Evolutionary conservation across 495 filamentous ascomycete species (phyloP), one percentile per base, ranked within the genome.

Genomic region (Hyaloscypha bicolor): DNA sequence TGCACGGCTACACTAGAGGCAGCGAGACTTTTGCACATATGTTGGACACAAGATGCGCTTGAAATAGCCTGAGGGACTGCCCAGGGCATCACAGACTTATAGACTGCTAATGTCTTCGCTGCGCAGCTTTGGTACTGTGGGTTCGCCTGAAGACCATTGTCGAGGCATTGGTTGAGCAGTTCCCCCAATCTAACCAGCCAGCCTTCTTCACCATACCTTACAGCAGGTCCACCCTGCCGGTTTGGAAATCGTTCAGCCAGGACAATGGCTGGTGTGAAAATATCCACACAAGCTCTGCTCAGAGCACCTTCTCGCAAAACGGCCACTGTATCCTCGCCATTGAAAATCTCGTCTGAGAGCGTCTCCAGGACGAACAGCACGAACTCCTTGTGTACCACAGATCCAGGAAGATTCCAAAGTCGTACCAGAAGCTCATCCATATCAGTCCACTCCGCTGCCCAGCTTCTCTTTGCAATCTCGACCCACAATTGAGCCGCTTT

Each of bases 401-500:
- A 85, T 25, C 86, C 85, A 35, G 80, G 78, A 0, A 84, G 74
- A 63, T 82, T 78, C 96, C 96, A 99, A 30, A 97, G 83, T 65
- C 85, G 86, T 52, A 93, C 87, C 52, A 99, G 83, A 69, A 89
- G 79, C 53, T 86, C 82, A 74, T 99, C 95, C 95, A 99, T 97
- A 75, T 96, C 88, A 78, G 90, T 85, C 95, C 95, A 99, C 56
- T 94, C 91, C 35, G 85, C 81, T 11, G 82, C 93, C 96, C 96
- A 99, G 72, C 87, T 91, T 73, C 94, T 85, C 80, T 99, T 98
- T 31, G 93, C 93, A 60, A 97, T 79, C 75, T 97, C 95, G 8
- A 93, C 91, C 96, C 95, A 98, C 65, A 98, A 78, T 78, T 94
- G 90, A n/a, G 93, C 92, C 37, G 95, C 90, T 78, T 98, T 98